Conservation (phyloP, 805 yeast species). For the Saturnispora mendoncae region DNA sequence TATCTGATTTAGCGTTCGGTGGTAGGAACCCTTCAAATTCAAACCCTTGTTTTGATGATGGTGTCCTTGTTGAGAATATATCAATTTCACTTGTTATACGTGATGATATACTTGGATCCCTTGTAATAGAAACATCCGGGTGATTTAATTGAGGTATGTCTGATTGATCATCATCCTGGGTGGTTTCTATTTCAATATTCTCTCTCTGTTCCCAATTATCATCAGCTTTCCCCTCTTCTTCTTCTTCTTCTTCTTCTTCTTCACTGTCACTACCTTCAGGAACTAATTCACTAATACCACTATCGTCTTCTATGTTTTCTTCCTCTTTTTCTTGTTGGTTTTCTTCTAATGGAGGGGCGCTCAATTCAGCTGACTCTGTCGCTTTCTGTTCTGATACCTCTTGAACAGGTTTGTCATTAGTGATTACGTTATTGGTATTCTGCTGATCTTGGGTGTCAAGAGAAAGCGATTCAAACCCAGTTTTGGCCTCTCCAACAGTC, state of each 20-base stretch:
- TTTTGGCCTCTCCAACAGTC: conserved; percentile 1
- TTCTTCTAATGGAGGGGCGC: no score
- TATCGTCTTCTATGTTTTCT: neutral
- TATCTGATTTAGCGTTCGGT: neutral
- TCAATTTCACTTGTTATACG: conserved; percentile 12
- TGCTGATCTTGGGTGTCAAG: neutral
- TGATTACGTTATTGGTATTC: neutral
- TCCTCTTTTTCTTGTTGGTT: neutral
- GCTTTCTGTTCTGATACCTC: neutral
- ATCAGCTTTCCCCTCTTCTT: neutral
- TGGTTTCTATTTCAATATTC: conserved; percentile 6
- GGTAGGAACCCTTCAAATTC: neutral
- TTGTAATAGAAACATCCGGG: conserved; percentile 12
- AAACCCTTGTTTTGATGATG: neutral
- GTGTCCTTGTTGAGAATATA: conserved; percentile 10
- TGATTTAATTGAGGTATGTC: conserved; percentile 7
- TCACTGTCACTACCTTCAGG: neutral
- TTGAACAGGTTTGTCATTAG: neutral
- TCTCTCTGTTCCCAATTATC: conserved; percentile 5
- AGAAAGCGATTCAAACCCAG: neutral
- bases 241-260: neutral
- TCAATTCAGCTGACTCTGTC: no score
- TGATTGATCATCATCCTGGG: neutral
- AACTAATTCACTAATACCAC: neutral
- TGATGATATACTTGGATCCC: conserved; percentile 15